phyloP scores from a whole-genome alignment of 2,329 filamentous ascomycete species.

The Aureobasidium sp. region DNA sequence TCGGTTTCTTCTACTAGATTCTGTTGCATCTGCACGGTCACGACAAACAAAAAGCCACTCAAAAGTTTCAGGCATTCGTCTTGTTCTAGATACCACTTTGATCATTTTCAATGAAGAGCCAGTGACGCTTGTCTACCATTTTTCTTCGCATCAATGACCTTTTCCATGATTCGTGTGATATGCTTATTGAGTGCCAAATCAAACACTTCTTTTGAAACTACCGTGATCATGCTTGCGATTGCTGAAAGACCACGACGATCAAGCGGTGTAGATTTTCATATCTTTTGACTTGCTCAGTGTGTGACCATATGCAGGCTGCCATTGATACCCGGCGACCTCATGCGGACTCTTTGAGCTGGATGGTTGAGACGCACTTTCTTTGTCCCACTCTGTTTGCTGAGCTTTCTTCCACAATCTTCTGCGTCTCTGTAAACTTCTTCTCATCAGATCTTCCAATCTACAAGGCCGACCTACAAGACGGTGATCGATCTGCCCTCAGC shows the following conservation, averaged over 20 bases:
- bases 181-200: neutral
- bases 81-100: constrained; percentile 17
- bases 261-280: neutral
- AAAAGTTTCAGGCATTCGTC: constrained; percentile 17
- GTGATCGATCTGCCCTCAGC: neutral
- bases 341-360: neutral
- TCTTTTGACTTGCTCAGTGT: neutral
- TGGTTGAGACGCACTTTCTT: neutral
- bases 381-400: neutral
- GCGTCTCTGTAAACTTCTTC: neutral
- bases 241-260: neutral
- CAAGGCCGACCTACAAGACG: neutral
- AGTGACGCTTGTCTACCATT: constrained; percentile 11
- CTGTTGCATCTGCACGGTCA: neutral
- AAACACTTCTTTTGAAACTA: neutral
- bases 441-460: neutral
- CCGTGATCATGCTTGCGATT: too few relatives aligned
- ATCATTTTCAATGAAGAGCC: constrained; percentile 15
- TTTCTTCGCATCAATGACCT: neutral
- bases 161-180: neutral
- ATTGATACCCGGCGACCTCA: neutral
- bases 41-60: neutral
- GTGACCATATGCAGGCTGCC: constrained; percentile 8
- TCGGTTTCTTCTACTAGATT: constrained; percentile 92
- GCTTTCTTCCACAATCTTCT: neutral